A percentile compares a stretch with the other conserved stretches of the same genome.
These are phyloP conservation scores for Cytospora chrysosperma DNA, from an alignment of 2,329 filamentous ascomycete species.

Conservation along the genomic window DNA sequence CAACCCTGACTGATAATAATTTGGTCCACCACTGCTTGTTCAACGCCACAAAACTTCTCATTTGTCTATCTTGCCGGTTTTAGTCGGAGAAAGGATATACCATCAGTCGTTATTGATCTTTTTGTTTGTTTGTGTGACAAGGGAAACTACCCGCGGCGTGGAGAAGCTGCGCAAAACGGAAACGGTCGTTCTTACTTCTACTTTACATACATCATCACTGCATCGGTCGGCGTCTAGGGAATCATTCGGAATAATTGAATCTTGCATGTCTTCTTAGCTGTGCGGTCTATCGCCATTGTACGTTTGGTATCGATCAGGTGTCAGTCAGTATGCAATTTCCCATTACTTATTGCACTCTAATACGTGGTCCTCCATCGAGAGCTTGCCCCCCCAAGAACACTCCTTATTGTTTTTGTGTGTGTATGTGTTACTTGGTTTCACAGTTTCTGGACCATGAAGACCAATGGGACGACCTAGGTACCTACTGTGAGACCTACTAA, in stretches of 20 bases:
- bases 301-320: background rate
- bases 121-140: background rate
- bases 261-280: slow-evolving; percentile 8
- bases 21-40: background rate
- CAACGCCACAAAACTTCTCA: background rate
- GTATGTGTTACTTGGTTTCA: background rate
- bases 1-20: slow-evolving; percentile 66
- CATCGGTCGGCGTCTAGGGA: slow-evolving; percentile 26
- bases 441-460: background rate
- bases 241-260: slow-evolving; percentile 11
- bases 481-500: no score
- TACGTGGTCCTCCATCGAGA: background rate
- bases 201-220: slow-evolving; percentile 15
- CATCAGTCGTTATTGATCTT: slow-evolving; percentile 14
- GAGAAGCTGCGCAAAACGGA: slow-evolving; percentile 14
- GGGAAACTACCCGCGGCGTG: background rate
- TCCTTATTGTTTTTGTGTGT: background rate
- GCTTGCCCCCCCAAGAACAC: background rate
- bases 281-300: slow-evolving; percentile 1
- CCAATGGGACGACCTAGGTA: background rate
- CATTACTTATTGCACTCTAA: background rate
- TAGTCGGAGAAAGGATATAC: slow-evolving; percentile 10
- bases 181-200: slow-evolving; percentile 13
- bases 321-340: background rate
- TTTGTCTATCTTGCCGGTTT: slow-evolving; percentile 15